Evolutionary conservation across 106 monocot species (phyloP), one percentile per base, ranked within the genome.

Genomic region (Dioscorea dumetorum): DNA sequence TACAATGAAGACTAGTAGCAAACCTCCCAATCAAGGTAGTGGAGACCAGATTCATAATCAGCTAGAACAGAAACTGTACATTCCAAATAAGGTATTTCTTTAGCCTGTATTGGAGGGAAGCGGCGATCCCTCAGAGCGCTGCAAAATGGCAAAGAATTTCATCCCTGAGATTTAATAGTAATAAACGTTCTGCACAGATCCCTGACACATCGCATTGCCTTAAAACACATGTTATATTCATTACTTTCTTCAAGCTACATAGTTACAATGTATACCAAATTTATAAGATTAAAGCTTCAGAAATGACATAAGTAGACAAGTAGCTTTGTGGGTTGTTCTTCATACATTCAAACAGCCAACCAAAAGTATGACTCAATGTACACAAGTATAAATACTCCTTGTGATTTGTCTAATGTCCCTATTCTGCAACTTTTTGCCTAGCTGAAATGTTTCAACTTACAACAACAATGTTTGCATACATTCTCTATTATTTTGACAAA

Each of bases 21-120:
- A 35, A 97, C 97, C 91, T 97, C 97, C 97, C 97, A 97, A 64
- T 97, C 97, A 70, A 89, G 89, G 69, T 97, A 82, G 80, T 92
- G 60, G 8, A 78, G 71, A 80, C 89, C 88, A 76, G 80, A 49
- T 79, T 97, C 91, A 68, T 97, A 97, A 53, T 97, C 78, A 70
- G 87, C 77, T 58, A 97, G 77, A 78, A 97, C 68, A 64, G 97
- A 97, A 64, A 97, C 97, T 69, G 97, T 92, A 74, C 97, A 97
- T 72, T 97, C 91, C 78, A 97, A 67, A 74, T 75, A 76, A 1
- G 91, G 91, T 51, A 97, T 62, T 76, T 94, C 93, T 77, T 93
- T 88, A 33, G 85, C 78, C 20, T 88, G 88, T 74, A 93, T 88
- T 1, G 97, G 97, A 18, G 89, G 74, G 62, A 97, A 97, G 24